Conservation (phyloP, 257 asterid species). For the Rehmannia glutinosa region DNA sequence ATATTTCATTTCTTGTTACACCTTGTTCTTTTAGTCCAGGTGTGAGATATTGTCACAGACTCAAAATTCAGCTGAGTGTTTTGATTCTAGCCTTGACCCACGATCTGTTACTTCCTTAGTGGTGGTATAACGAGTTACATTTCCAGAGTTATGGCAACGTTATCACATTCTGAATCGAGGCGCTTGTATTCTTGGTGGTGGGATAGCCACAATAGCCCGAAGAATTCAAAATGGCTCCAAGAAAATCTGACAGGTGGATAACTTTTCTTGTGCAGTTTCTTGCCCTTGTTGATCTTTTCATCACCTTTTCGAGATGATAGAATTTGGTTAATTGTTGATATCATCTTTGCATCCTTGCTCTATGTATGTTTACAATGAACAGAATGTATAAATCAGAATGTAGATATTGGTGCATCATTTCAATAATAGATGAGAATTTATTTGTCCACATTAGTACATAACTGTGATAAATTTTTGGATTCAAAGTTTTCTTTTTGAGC, state of each 20-base stretch:
- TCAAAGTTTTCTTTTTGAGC: background rate
- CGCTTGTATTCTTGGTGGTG: constrained; percentile 93
- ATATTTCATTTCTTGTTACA: too few species aligned
- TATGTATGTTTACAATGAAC: too few species aligned
- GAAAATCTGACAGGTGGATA: constrained; percentile 79
- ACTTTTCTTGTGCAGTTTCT: background rate
- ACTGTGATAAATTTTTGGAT: background rate
- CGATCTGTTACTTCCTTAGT: too few species aligned
- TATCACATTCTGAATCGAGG: constrained; percentile 58
- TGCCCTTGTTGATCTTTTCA: background rate
- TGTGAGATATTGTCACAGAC: too few species aligned
- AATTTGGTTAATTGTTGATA: background rate
- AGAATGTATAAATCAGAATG: too few species aligned
- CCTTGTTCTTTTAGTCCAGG: too few species aligned
- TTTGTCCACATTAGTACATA: too few species aligned
- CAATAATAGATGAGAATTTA: too few species aligned
- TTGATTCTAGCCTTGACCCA: too few species aligned
- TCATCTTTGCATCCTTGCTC: background rate
- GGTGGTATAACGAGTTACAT: constrained; percentile 5
- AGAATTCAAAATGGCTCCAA: constrained; percentile 96
- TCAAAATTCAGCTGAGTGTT: too few species aligned
- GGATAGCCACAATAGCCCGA: constrained; percentile 95
- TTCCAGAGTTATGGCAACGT: constrained; percentile 56
- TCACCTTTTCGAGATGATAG: background rate
- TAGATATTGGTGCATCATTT: too few species aligned